These are phyloP conservation scores for Penicillium subrubescens DNA, from an alignment of 495 filamentous ascomycete species.

Conservation along the genomic window DNA sequence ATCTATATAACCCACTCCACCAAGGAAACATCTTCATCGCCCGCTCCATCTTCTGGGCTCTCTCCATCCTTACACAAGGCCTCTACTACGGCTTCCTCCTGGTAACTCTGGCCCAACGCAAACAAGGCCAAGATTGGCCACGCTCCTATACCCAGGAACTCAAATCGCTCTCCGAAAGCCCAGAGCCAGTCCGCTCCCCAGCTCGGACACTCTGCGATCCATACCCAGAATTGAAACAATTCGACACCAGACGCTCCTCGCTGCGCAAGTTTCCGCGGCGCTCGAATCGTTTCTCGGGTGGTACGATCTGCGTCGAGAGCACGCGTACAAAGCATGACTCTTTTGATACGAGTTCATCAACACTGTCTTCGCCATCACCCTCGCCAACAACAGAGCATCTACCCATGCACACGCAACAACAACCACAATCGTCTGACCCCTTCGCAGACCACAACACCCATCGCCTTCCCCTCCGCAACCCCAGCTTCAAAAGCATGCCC, in stretches of 20 bases:
- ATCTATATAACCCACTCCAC: slow-evolving; percentile 17
- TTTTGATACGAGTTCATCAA: slow-evolving; percentile 27
- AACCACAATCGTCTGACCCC: neutral
- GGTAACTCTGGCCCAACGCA: slow-evolving; percentile 18
- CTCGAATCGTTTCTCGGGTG: slow-evolving; percentile 41
- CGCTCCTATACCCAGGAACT: slow-evolving; percentile 33
- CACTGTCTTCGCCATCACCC: slow-evolving; percentile 16
- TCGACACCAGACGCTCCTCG: slow-evolving; percentile 26
- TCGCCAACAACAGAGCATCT: slow-evolving; percentile 17
- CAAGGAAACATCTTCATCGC: slow-evolving; percentile 25
- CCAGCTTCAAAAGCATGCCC: slow-evolving; percentile 29
- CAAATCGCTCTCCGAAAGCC: slow-evolving; percentile 24
- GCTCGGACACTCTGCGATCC: slow-evolving; percentile 16
- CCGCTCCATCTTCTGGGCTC: slow-evolving; percentile 38
- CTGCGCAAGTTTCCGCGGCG: slow-evolving; percentile 34
- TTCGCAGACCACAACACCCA: slow-evolving; percentile 18
- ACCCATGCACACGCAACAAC: neutral
- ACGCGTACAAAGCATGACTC: slow-evolving; percentile 29
- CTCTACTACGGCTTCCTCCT: slow-evolving; percentile 37
- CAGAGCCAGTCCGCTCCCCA: slow-evolving; percentile 11
- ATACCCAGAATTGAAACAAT: slow-evolving; percentile 14
- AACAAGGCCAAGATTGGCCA: slow-evolving; percentile 27
- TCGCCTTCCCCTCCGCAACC: slow-evolving; percentile 13
- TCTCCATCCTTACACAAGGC: slow-evolving; percentile 39
- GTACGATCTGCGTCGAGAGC: slow-evolving; percentile 34